Conservation (phyloP, 2,329 filamentous ascomycete genomes). For the Alternaria conjuncta region DNA sequence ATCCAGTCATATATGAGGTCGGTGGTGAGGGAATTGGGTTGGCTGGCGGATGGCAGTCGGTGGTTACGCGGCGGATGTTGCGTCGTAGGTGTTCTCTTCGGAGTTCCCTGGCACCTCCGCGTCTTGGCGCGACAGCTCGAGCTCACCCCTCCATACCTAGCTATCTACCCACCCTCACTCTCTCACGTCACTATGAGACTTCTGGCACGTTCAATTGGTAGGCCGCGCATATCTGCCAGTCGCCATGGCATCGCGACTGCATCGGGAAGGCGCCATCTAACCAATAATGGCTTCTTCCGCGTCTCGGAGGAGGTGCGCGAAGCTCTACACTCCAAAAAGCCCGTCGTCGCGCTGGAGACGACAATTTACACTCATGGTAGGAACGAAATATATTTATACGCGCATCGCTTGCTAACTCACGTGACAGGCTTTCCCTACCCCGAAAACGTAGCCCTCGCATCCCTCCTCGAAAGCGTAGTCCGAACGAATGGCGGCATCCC, state of each 20-base stretch:
- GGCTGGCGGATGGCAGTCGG: slow-evolving; percentile 15
- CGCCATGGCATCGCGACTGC: neutral
- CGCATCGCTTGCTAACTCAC: slow-evolving; percentile 10
- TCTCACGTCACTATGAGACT: slow-evolving; percentile 31
- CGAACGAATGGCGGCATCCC: slow-evolving; percentile 79
- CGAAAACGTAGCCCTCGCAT: slow-evolving; percentile 76
- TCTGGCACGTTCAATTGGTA: slow-evolving; percentile 21
- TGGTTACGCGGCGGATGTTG: slow-evolving; percentile 34
- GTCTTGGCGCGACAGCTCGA: slow-evolving; percentile 27
- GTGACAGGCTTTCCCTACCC: slow-evolving; percentile 70
- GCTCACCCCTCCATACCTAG: slow-evolving; percentile 14
- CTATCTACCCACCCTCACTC: slow-evolving; percentile 1
- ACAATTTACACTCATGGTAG: slow-evolving; percentile 95
- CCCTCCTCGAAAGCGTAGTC: slow-evolving; percentile 79
- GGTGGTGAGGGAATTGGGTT: slow-evolving; percentile 13
- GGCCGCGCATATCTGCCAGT: slow-evolving; percentile 20
- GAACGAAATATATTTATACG: neutral
- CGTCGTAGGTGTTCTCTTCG: slow-evolving; percentile 47
- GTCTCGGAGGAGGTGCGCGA: slow-evolving; percentile 84
- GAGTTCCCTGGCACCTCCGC: slow-evolving; percentile 30
- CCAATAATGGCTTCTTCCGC: slow-evolving; percentile 63
- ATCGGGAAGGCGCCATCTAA: slow-evolving; percentile 33
- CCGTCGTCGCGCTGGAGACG: slow-evolving; percentile 90
- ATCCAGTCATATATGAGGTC: slow-evolving; percentile 42
- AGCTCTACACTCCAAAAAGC: slow-evolving; percentile 74